These are phyloP conservation scores for Fusarium proliferatum DNA, from an alignment of 2,329 filamentous ascomycete species.

Conservation along the genomic window DNA sequence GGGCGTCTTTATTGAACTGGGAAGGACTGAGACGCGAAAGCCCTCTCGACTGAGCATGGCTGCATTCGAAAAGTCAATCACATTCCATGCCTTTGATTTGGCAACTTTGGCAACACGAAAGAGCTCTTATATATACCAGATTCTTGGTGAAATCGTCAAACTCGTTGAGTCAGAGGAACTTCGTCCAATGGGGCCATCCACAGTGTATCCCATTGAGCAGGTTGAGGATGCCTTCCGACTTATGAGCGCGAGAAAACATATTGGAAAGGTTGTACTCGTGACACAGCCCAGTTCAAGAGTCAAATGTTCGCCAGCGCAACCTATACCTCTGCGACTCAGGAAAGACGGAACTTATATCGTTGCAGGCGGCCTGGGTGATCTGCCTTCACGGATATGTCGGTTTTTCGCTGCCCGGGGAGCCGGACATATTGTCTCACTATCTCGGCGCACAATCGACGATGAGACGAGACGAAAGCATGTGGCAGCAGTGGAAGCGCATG, in stretches of 20 bases:
- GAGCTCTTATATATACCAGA: background rate
- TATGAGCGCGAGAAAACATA: background rate
- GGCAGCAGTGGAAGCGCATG: background rate
- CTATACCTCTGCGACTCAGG: background rate
- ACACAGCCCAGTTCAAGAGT: background rate
- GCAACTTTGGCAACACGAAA: background rate
- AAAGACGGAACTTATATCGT: slow-evolving; percentile 1
- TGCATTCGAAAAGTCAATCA: background rate
- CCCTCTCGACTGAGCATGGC: background rate
- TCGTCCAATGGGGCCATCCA: background rate
- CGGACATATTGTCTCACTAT: slow-evolving; percentile 8
- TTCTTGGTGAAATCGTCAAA: background rate
- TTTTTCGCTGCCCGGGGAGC: slow-evolving; percentile 6
- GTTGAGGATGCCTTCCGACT: background rate
- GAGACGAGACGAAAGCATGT: background rate
- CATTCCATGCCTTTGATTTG: slow-evolving; percentile 1
- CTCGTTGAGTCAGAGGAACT: background rate
- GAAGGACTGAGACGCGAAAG: background rate
- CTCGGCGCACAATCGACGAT: background rate
- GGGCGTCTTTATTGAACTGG: slow-evolving; percentile 1
- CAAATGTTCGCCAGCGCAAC: background rate
- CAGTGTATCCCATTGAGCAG: background rate
- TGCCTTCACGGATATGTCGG: background rate
- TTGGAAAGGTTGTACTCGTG: background rate
- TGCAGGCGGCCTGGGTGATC: background rate